A percentile compares a stretch with the other conserved stretches of the same genome.
Evolutionary conservation across 257 asterid genomes (phyloP).

Genomic region (Marsdenia floribunda): DNA sequence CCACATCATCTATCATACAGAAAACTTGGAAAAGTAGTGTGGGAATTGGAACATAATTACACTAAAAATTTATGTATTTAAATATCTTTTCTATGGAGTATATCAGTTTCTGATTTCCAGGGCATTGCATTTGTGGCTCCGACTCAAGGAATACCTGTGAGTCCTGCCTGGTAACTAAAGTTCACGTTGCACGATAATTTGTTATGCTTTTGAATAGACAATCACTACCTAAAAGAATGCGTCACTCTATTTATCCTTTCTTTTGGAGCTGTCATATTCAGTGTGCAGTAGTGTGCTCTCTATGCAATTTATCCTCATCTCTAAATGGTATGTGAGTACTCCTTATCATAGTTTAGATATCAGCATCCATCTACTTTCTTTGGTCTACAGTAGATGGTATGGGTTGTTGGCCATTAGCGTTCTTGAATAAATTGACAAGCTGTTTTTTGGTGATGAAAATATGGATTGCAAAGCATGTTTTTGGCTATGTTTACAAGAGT

Average conservation of each 20-base stretch:
- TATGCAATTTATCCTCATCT: not conserved
- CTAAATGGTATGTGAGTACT: not conserved
- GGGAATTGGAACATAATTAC: not conserved
- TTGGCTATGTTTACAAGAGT: not conserved
- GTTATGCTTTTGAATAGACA: not conserved
- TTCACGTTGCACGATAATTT: not conserved
- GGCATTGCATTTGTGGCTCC: not conserved
- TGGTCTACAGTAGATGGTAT: not conserved
- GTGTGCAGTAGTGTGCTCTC: not conserved
- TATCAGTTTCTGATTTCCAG: not conserved
- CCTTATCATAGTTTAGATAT: not conserved
- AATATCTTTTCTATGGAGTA: not conserved
- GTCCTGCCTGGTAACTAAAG: not conserved
- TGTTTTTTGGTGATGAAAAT: not conserved
- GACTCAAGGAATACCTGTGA: not conserved
- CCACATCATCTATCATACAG: not conserved
- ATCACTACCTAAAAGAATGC: not conserved
- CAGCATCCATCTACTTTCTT: not conserved
- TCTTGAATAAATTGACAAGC: not conserved
- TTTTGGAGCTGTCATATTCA: not conserved
- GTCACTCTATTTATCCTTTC: not conserved
- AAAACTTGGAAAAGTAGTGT: not conserved
- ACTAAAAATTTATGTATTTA: not conserved
- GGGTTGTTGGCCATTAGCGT: not conserved
- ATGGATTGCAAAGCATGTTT: not conserved